Base-by-base conservation (phyloP, 306 rosid genomes). In the Nissolia schottii region DNA sequence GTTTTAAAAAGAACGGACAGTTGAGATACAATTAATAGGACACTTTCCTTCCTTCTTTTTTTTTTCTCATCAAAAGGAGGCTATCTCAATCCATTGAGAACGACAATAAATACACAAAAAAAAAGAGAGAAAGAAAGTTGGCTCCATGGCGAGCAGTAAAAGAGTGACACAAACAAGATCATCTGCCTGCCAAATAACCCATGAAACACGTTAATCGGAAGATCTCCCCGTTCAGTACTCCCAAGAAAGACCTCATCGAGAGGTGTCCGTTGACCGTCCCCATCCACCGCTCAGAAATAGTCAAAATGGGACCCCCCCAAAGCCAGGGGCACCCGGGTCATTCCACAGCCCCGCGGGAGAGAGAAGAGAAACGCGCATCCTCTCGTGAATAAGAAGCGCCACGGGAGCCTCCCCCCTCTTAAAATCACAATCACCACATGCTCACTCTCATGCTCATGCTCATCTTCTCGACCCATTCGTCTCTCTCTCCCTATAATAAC, bases 381-480 rank as follows among this genome's bases (percentile, higher is more conserved):
- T 81, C 96, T 82, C 87, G 95, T 92, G 98, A 86, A 81, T 80
- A 76, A 83, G 86, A 80, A 88, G 95, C 96, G 81, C 87, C 82
- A 61, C 19, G 22, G 89, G 88, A 89, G 88, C 89, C 94, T 69
- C 77, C 23, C 18, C 60, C 57, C 22, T 6, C 3, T 53, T 84
- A 77, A 55, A 75, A 8, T 35, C 46, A 40, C 46, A 68, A 20
- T 0, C 29, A 28, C 46, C 87, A 87, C 73, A 82, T n/a, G 53
- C 67, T 85, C 75, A 58, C 62, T 68, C 38, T 50, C 76, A 49
- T 62, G 19, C 70, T 3, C 24, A 0, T 18, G 45, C 50, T 11
- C 31, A 9, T 67, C 53, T 53, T 68, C 79, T 56, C 62, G 43
- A 73, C 25, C 60, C 20, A 16, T 77, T 50, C n/a, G n/a, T 53